These are phyloP conservation scores for Colletotrichum zoysiae DNA, from an alignment of 2,329 filamentous ascomycete genomes.

Conservation along the genomic window DNA sequence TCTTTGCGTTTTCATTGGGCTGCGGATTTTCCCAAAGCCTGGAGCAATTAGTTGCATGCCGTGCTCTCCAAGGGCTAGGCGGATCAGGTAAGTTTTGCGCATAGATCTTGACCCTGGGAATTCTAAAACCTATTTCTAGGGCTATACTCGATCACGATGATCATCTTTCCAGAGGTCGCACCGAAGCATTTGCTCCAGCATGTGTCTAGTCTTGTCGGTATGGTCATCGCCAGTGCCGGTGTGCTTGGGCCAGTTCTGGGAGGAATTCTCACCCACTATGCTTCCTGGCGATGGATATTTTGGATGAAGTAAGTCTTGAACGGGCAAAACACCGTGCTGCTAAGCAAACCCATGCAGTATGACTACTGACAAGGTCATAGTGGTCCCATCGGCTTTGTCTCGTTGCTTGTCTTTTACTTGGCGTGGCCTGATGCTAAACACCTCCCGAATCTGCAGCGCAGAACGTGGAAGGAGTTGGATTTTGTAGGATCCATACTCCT, in stretches of 20 bases:
- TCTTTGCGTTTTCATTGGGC: constrained; percentile 68
- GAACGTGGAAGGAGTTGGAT: constrained; percentile 65
- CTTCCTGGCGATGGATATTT: constrained; percentile 68
- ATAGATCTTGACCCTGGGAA: constrained; percentile 28
- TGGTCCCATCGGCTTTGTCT: constrained; percentile 62
- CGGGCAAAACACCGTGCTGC: too few species aligned
- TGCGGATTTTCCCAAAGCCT: constrained; percentile 62
- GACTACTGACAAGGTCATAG: constrained; percentile 29
- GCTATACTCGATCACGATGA: constrained; percentile 68
- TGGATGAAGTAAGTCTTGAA: constrained; percentile 67
- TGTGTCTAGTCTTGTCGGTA: constrained; percentile 62
- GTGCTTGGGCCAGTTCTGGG: constrained; percentile 66
- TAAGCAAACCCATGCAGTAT: not conserved
- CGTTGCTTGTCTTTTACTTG: constrained; percentile 60
- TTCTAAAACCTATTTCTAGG: constrained; percentile 49
- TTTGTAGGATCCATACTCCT: constrained; percentile 66
- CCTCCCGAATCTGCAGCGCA: constrained; percentile 53
- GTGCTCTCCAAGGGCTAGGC: constrained; percentile 59
- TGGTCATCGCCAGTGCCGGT: constrained; percentile 62
- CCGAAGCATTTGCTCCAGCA: constrained; percentile 55
- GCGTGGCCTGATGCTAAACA: constrained; percentile 63
- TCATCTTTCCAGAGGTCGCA: constrained; percentile 65
- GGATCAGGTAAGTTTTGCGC: constrained; percentile 57
- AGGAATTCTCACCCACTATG: constrained; percentile 62
- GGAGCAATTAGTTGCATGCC: constrained; percentile 57